Percentiles rank a stretch among this genome's conserved stretches.
phyloP scores from a whole-genome alignment of 1,284 basidiomycete genomes.

The Fomitiporia mediterranea region DNA sequence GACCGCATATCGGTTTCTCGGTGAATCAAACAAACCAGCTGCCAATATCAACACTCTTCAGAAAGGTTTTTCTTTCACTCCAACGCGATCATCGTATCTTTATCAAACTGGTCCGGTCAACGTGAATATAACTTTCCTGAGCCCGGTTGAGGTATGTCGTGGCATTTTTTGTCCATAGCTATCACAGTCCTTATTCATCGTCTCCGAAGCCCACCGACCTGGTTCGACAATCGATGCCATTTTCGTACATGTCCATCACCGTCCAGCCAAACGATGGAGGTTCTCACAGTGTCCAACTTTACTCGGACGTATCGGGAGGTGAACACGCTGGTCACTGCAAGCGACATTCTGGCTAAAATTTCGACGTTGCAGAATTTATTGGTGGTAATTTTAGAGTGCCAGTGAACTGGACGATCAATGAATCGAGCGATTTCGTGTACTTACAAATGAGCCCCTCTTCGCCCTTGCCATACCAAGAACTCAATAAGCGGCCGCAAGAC shows the following conservation, averaged over 20 bases:
- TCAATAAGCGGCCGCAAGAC: slow-evolving; percentile 33
- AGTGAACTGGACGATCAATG: slow-evolving; percentile 31
- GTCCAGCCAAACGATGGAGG: slow-evolving; percentile 32
- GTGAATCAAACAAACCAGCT: background rate
- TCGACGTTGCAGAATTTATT: slow-evolving; percentile 29
- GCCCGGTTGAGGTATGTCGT: slow-evolving; percentile 36
- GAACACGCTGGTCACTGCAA: background rate
- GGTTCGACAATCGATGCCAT: slow-evolving; percentile 37
- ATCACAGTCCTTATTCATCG: background rate
- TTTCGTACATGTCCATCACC: slow-evolving; percentile 37
- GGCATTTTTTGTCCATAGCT: background rate
- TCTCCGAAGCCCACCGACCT: slow-evolving; percentile 28
- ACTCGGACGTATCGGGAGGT: slow-evolving; percentile 33
- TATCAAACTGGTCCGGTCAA: slow-evolving; percentile 34
- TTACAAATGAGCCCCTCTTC: slow-evolving; percentile 28
- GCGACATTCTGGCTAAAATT: background rate
- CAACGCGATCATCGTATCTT: slow-evolving; percentile 33
- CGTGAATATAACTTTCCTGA: slow-evolving; percentile 36
- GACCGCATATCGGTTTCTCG: slow-evolving; percentile 22
- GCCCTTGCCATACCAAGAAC: slow-evolving; percentile 27
- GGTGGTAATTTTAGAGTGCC: slow-evolving; percentile 29
- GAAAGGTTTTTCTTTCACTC: slow-evolving; percentile 28
- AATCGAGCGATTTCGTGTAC: slow-evolving; percentile 24
- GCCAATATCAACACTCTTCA: background rate
- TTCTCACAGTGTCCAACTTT: slow-evolving; percentile 34